These are phyloP conservation scores for Kurtzmaniella fragi DNA, from an alignment of 805 yeast species.

Conservation along the genomic window DNA sequence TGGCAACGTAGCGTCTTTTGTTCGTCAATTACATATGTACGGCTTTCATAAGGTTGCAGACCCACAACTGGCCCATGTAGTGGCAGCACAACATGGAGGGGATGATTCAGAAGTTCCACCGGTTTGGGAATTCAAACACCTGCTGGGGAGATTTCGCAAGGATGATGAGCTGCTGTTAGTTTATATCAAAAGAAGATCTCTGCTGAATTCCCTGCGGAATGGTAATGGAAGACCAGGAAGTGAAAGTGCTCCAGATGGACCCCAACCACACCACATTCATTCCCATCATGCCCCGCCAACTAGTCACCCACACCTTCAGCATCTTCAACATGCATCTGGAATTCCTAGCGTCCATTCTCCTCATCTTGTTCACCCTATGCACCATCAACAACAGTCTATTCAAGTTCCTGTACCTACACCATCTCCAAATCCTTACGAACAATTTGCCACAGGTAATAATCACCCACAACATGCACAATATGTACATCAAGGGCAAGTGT, in stretches of 20 bases:
- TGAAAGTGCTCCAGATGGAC: not conserved
- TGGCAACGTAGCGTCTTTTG: constrained; percentile 89
- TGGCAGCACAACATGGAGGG: constrained; percentile 3
- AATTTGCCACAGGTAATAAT: constrained; percentile 8
- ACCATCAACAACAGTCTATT: no score
- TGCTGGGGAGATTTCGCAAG: constrained; percentile 44
- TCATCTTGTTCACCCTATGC: constrained; percentile 1
- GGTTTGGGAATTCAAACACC: constrained; percentile 56
- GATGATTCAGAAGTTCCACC: constrained; percentile 14
- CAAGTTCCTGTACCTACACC: constrained; percentile 8
- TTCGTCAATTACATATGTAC: constrained; percentile 92
- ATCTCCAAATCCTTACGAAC: constrained; percentile 6
- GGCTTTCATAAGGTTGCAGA: constrained; percentile 84
- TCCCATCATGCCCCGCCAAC: not conserved
- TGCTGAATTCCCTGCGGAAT: constrained; percentile 24
- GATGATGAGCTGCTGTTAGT: constrained; percentile 42
- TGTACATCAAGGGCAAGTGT: not conserved
- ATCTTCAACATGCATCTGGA: constrained; percentile 7
- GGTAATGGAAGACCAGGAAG: constrained; percentile 4
- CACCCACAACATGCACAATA: constrained; percentile 5
- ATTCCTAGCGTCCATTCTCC: constrained; percentile 3
- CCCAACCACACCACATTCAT: not conserved
- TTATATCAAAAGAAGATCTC: constrained; percentile 45
- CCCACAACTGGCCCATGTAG: constrained; percentile 15
- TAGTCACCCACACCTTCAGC: not conserved